These are phyloP conservation scores for Pelargonium fulgidum DNA, from an alignment of 441 rosid genomes.

Conservation along the genomic window DNA sequence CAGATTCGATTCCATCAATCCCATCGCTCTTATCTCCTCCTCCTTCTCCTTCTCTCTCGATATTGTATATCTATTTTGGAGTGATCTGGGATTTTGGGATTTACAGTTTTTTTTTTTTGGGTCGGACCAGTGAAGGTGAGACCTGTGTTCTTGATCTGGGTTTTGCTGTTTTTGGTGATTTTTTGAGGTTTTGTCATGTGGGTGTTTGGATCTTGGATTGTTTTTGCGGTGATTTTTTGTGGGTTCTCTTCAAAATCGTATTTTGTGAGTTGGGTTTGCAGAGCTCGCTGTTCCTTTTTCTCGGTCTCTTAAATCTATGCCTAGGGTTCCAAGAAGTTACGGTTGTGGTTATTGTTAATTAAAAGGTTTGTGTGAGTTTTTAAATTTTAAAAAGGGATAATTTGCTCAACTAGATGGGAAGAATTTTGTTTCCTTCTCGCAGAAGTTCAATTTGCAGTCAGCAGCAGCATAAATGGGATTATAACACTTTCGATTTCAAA, in stretches of 20 bases:
- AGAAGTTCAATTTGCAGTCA: no score
- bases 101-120: not conserved
- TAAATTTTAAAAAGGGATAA: no score
- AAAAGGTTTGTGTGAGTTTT: no score
- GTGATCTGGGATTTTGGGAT: not conserved
- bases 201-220: constrained; percentile 10
- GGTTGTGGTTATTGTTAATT: no score
- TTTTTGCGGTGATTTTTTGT: not conserved
- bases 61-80: not conserved
- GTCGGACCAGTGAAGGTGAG: not conserved
- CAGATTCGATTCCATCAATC: not conserved
- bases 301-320: no score
- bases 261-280: not conserved
- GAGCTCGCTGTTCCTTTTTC: no score
- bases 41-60: not conserved
- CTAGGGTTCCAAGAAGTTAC: no score
- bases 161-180: not conserved
- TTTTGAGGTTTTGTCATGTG: constrained; percentile 8
- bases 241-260: not conserved
- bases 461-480: no score
- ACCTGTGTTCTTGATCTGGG: not conserved
- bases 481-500: no score
- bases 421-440: no score
- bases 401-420: no score
- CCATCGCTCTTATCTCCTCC: not conserved